Base-by-base conservation (phyloP, 176 grass and related monocot genomes). In the Saccharum spontaneum region DNA sequence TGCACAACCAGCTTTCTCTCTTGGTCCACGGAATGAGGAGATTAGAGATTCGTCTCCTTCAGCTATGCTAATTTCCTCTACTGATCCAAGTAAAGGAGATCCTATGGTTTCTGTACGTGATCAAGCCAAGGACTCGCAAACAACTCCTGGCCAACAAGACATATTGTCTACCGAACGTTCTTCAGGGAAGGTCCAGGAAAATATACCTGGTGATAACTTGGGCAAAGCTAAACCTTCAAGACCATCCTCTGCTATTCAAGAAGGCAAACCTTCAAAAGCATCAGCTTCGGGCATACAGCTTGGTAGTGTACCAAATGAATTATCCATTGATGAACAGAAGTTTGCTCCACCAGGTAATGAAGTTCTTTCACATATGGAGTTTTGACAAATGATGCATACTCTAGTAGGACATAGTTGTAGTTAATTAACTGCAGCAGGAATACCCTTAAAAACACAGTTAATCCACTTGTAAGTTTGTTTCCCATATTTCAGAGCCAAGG, bases 91-190 rank as follows among this genome's bases (percentile, higher is more conserved):
- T 37, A 60, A 79, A 45, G 23, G 13, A 44, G 23, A 79, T 78
- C 6, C 16, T 67, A n/a, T 43, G 33, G 20, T 49, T 46, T 0
- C 71, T 44, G 12, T 31, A 78, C 52, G 33, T 57, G 39, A 78
- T 70, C 72, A 88, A 68, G 65, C 4, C 79, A 87, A 77, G 39
- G 72, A 61, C 40, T 68, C 8, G 10, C 79, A 76, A 61, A 75
- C 34, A 57, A 81, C 24, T 67, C 64, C 39, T 54, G 22, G 36
- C 55, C 61, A 31, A 76, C 61, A 31, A 76, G 76, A 38, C 2
- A 61, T 71, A 49, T n/a, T 17, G 63, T 66, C 26, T 11, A n/a
- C 44, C 31, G 33, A 55, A 20, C 34, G 14, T 31, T 44, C 57
- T 74, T 40, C 16, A 45, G 61, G 26, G 12, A 44, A 87, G 55